Percentiles rank a stretch among this genome's conserved stretches.
phyloP scores from a whole-genome alignment of 2,329 filamentous ascomycete species.

The Cytospora paraplurivora region DNA sequence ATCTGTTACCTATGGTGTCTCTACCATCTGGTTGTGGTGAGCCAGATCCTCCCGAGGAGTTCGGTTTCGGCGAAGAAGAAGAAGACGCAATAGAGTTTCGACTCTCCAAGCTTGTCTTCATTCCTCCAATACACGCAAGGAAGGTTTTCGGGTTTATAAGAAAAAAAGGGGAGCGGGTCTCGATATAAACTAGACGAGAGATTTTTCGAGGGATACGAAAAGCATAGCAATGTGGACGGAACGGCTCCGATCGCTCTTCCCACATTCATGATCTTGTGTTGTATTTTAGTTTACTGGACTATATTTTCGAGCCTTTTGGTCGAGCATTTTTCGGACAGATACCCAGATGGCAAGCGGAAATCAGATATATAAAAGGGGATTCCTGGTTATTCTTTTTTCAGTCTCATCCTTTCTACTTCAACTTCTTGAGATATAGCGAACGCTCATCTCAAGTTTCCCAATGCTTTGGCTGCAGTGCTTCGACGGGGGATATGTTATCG shows the following conservation, averaged over 20 bases:
- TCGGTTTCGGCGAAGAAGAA: constrained; percentile 35
- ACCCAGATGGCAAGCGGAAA: constrained; percentile 8
- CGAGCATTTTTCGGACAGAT: neutral
- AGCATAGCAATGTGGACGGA: constrained; percentile 24
- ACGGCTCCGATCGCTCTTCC: constrained; percentile 1
- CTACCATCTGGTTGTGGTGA: constrained; percentile 65
- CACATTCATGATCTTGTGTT: neutral
- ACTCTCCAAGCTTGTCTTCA: neutral
- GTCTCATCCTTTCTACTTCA: too few relatives aligned
- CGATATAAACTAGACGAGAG: constrained; percentile 9
- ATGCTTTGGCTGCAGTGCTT: too few relatives aligned
- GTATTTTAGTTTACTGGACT: constrained; percentile 4
- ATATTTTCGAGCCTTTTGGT: neutral
- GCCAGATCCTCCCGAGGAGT: constrained; percentile 49
- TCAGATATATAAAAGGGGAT: neutral
- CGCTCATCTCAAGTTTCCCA: too few relatives aligned
- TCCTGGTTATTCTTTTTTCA: neutral
- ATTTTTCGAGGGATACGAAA: constrained; percentile 4
- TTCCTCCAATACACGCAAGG: neutral
- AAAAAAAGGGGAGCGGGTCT: neutral
- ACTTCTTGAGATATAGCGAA: too few relatives aligned
- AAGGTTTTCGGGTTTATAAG: neutral
- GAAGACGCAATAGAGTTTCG: constrained; percentile 41
- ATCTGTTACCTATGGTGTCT: constrained; percentile 92
- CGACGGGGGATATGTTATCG: too few relatives aligned